These are phyloP conservation scores for Blepharisma japonicum DNA, from an alignment of 73 alveolate species.

Conservation along the genomic window DNA sequence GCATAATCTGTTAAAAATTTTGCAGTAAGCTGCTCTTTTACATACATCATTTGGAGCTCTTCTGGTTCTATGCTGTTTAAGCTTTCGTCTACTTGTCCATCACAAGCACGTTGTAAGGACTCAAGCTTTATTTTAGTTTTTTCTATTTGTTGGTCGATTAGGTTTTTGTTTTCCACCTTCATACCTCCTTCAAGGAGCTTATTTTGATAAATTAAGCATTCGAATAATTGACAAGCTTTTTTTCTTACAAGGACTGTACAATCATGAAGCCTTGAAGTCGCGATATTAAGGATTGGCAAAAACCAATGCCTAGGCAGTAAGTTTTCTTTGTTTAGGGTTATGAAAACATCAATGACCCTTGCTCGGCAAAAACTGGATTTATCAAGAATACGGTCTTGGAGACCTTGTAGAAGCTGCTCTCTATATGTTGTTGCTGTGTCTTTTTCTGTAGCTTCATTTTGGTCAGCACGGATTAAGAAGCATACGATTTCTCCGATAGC, in stretches of 20 bases:
- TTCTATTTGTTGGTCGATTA: neutral
- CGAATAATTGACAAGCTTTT: constrained; percentile 65
- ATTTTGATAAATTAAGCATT: constrained; percentile 53
- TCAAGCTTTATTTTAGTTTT: neutral
- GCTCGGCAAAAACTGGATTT: constrained; percentile 75
- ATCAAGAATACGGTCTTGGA: constrained; percentile 64
- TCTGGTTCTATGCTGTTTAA: neutral
- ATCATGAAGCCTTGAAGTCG: constrained; percentile 69
- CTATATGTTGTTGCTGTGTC: constrained; percentile 57
- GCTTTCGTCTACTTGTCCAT: constrained; percentile 17
- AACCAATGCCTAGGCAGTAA: constrained; percentile 54
- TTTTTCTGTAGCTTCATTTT: constrained; percentile 59
- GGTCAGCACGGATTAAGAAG: constrained; percentile 1
- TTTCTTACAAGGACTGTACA: constrained; percentile 72
- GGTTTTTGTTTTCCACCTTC: neutral
- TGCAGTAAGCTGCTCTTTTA: neutral
- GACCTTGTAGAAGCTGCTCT: constrained; percentile 65
- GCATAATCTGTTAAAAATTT: constrained; percentile 53
- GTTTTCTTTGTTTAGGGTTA: constrained; percentile 57
- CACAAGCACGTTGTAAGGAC: constrained; percentile 10
- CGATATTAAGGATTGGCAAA: constrained; percentile 49
- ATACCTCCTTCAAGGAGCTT: constrained; percentile 30
- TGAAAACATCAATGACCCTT: constrained; percentile 61
- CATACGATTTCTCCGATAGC: constrained; percentile 8
- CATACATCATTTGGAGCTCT: neutral